phyloP scores from a whole-genome alignment of 257 asterid genomes.

The Solanum pinnatisectum region DNA sequence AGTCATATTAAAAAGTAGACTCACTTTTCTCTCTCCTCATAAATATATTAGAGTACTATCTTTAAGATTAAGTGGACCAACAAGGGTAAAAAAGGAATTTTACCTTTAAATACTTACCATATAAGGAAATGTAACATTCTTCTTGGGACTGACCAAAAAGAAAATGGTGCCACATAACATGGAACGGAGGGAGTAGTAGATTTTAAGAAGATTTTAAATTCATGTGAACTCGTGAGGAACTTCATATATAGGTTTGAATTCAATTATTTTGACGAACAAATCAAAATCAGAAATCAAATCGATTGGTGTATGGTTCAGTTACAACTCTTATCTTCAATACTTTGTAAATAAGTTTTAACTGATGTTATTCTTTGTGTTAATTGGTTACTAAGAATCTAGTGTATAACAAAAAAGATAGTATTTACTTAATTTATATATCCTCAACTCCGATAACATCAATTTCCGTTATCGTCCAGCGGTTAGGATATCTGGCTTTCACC shows the following conservation, averaged over 20 bases:
- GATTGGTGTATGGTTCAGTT: not conserved
- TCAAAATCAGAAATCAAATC: not conserved
- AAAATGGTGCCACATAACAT: too few relatives aligned
- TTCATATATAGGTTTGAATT: not conserved
- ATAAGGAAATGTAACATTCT: too few relatives aligned
- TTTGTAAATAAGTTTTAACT: not conserved
- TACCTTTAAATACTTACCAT: too few relatives aligned
- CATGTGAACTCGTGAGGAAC: not conserved
- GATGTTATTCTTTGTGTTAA: not conserved
- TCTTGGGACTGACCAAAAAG: too few relatives aligned
- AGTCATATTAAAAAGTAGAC: too few relatives aligned
- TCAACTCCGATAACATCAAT: accelerated
- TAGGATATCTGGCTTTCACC: conserved; percentile 99
- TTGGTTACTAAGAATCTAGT: not conserved
- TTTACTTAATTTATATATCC: not conserved
- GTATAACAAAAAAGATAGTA: too few relatives aligned
- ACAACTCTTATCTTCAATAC: not conserved
- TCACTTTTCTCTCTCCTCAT: too few relatives aligned
- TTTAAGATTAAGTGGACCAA: too few relatives aligned
- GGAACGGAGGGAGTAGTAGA: too few relatives aligned
- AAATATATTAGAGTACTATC: too few relatives aligned
- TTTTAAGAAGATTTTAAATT: not conserved
- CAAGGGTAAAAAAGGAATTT: too few relatives aligned
- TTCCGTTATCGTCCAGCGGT: conserved; percentile 87
- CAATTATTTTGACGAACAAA: not conserved